Evolutionary conservation across 208 protist species (phyloP).

Genomic region (Trypanosoma avium): DNA sequence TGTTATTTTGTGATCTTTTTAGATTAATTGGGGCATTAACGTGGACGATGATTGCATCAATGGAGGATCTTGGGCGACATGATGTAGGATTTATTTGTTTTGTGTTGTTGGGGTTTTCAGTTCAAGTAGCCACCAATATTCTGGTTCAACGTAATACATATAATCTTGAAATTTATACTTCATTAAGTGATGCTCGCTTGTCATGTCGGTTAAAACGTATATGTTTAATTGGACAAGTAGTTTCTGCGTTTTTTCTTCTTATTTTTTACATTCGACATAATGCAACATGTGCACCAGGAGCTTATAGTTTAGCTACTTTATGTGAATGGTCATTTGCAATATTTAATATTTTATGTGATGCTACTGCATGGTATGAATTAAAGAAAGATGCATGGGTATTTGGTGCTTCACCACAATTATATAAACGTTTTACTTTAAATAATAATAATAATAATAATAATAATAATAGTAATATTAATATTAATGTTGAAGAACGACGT

Average conservation of each 20-base stretch:
- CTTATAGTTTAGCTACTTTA: constrained; percentile 69
- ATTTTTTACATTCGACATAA: constrained; percentile 54
- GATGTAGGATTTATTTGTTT: constrained; percentile 63
- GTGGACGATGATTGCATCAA: constrained; percentile 64
- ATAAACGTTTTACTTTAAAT: constrained; percentile 22
- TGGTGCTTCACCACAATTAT: constrained; percentile 40
- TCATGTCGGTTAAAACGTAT: constrained; percentile 48
- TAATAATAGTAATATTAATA: neutral
- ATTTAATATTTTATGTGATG: constrained; percentile 71
- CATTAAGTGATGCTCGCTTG: constrained; percentile 31
- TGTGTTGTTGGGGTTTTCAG: constrained; percentile 51
- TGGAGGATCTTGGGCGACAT: constrained; percentile 58
- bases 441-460: too few relatives aligned
- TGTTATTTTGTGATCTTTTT: constrained; percentile 51
- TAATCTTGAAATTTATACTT: constrained; percentile 63
- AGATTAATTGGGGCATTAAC: constrained; percentile 42
- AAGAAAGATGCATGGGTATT: constrained; percentile 70
- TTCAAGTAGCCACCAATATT: constrained; percentile 40
- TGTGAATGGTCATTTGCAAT: constrained; percentile 65
- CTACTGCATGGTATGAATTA: constrained; percentile 58
- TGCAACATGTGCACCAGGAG: constrained; percentile 57
- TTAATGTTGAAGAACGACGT: neutral
- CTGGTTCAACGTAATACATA: constrained; percentile 47
- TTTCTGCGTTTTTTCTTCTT: constrained; percentile 39
- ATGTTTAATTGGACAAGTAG: constrained; percentile 42